Conservation (phyloP, 2,329 filamentous ascomycete species). For the Epichloe bromicola region DNA sequence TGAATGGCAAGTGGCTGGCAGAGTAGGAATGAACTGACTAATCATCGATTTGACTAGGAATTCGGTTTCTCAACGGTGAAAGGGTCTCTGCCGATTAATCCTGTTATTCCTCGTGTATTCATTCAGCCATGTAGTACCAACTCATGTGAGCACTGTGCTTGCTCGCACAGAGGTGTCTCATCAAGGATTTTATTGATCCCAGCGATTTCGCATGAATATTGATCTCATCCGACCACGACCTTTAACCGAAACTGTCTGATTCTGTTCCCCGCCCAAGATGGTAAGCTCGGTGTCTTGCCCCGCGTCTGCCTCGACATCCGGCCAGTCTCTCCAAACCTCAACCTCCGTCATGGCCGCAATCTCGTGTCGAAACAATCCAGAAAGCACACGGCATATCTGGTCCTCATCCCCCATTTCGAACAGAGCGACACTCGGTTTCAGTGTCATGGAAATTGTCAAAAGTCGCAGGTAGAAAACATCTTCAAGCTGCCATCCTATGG, state of each 20-base stretch:
- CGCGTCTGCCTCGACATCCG: constrained; percentile 25
- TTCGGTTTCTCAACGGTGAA: neutral
- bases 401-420: constrained; percentile 59
- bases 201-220: constrained; percentile 17
- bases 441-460: constrained; percentile 36
- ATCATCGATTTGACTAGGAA: neutral
- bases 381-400: constrained; percentile 53
- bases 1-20: neutral
- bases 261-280: constrained; percentile 6
- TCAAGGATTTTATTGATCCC: neutral
- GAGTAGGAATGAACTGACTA: neutral
- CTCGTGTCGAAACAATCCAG: constrained; percentile 26
- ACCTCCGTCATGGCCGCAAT: constrained; percentile 23
- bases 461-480: constrained; percentile 57
- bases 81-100: neutral
- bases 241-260: constrained; percentile 22
- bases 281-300: constrained; percentile 16
- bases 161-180: neutral
- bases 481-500: constrained; percentile 22
- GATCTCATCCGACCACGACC: constrained; percentile 36
- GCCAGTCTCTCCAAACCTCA: constrained; percentile 64
- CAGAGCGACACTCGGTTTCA: constrained; percentile 43
- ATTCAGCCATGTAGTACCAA: neutral
- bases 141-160: too few relatives aligned
- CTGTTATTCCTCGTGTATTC: neutral